A percentile compares a stretch with the other conserved stretches of the same genome.
These are phyloP conservation scores for Paramecium octaurelia DNA, from an alignment of 73 alveolate genomes.

Conservation along the genomic window DNA sequence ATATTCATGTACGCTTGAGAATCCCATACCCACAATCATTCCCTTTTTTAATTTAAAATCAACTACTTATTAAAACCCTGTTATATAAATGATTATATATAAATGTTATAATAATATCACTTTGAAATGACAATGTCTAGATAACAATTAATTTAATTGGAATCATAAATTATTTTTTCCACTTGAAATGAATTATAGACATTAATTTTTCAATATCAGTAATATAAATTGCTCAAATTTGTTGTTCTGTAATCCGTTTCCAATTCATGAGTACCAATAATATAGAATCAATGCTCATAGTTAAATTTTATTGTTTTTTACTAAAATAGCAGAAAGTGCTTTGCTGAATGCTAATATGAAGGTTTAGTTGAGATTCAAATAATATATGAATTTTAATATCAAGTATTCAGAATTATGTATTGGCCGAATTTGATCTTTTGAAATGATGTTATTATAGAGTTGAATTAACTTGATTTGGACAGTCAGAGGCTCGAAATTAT, in stretches of 20 bases:
- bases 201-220: neutral
- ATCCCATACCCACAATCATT: neutral
- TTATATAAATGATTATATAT: neutral
- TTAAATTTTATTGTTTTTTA: neutral
- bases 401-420: neutral
- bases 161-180: neutral
- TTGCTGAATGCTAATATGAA: neutral
- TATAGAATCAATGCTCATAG: neutral
- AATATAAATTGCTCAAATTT: neutral
- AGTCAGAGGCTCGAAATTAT: slow-evolving; percentile 7
- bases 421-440: neutral
- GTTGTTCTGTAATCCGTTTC: neutral
- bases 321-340: neutral
- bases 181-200: neutral
- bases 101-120: neutral
- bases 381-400: neutral
- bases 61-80: neutral
- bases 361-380: neutral
- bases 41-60: too few species aligned
- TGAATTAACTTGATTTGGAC: neutral
- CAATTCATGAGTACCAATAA: neutral
- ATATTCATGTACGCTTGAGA: neutral
- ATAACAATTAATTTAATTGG: neutral
- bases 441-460: neutral
- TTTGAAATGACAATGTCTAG: neutral